Conservation (phyloP, 2,329 filamentous ascomycete species). For the Aspergillus hortae region DNA sequence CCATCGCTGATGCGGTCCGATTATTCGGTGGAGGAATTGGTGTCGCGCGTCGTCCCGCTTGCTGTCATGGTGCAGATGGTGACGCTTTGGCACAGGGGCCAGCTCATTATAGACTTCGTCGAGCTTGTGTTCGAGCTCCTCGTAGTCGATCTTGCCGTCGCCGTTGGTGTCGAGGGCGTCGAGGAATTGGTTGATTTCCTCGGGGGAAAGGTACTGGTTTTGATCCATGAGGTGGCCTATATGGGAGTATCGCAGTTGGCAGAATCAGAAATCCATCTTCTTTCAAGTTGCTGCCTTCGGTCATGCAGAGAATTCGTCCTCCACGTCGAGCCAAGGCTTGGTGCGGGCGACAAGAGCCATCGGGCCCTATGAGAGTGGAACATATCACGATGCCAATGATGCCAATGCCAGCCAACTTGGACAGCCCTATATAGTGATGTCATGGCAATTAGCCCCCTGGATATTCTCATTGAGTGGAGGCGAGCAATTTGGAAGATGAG, state of each 20-base stretch:
- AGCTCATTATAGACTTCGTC: constrained; percentile 2
- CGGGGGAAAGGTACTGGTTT: not conserved
- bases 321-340: not conserved
- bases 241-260: not conserved
- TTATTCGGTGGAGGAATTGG: not conserved
- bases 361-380: not conserved
- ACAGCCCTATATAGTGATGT: not conserved
- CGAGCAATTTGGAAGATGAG: no score
- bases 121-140: constrained; percentile 2
- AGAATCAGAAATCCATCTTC: not conserved
- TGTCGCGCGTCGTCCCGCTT: constrained; percentile 1
- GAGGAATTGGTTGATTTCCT: constrained; percentile 2
- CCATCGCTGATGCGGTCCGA: constrained; percentile 1
- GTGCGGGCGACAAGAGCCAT: not conserved
- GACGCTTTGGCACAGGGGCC: not conserved
- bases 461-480: no score
- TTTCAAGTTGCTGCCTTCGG: not conserved
- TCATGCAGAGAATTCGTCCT: not conserved
- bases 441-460: not conserved
- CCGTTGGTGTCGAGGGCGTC: constrained; percentile 3
- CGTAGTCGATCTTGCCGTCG: constrained; percentile 4
- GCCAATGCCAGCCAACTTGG: not conserved
- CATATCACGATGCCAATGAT: not conserved
- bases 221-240: not conserved
- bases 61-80: constrained; percentile 4